A percentile compares a stretch with the other conserved stretches of the same genome.
phyloP scores from a whole-genome alignment of 1,284 basidiomycete species.

The Apiotrichum gracile region DNA sequence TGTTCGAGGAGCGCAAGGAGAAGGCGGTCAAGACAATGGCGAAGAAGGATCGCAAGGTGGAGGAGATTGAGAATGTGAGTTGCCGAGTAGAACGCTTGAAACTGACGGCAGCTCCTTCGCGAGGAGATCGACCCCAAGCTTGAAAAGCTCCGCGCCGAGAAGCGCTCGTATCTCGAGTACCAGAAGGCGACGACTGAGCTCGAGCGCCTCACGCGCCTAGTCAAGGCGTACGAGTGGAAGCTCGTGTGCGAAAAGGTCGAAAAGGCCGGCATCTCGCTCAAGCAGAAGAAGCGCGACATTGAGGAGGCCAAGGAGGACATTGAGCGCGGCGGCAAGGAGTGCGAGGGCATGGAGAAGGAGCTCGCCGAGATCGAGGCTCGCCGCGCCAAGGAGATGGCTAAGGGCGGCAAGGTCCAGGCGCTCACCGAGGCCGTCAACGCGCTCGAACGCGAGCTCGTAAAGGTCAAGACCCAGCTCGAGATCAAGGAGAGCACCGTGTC shows the following conservation, averaged over 20 bases:
- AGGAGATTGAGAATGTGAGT: conserved; percentile 67
- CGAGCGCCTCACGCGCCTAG: conserved; percentile 75
- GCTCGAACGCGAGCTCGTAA: conserved; percentile 78
- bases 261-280: conserved; percentile 43
- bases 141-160: conserved; percentile 83
- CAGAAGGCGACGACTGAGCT: conserved; percentile 86
- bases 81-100: no score
- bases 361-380: conserved; percentile 61
- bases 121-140: conserved; percentile 96
- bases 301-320: conserved; percentile 43
- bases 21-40: conserved; percentile 95
- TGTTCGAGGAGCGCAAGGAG: conserved; percentile 99
- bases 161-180: conserved; percentile 81
- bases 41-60: conserved; percentile 95
- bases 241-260: conserved; percentile 58
- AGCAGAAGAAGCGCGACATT: conserved; percentile 37
- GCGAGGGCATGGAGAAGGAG: conserved; percentile 54
- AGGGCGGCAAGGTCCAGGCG: conserved; percentile 72
- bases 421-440: conserved; percentile 72
- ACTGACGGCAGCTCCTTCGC: conserved; percentile 53
- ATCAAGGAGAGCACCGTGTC: conserved; percentile 69
- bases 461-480: conserved; percentile 79
- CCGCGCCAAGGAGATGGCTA: conserved; percentile 56
- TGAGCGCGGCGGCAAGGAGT: conserved; percentile 50
- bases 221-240: conserved; percentile 87